Evolutionary conservation across 768 basidiomycete genomes (phyloP).

Genomic region (Panaeolus cyanescens): DNA sequence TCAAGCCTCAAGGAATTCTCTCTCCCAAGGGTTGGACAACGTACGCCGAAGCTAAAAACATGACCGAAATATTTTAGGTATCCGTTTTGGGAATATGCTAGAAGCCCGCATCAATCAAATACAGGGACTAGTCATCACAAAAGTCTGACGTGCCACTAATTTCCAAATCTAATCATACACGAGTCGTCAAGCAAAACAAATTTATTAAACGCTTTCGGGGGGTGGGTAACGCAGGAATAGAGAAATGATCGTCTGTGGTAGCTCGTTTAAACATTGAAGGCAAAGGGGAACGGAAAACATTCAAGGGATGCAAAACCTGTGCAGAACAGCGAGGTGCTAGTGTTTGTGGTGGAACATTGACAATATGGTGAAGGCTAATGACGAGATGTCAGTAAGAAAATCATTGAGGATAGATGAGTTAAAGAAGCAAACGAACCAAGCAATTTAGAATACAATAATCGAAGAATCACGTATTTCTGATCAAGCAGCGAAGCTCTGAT

Average conservation of each 20-base stretch:
- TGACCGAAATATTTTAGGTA: no score
- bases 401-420: background rate
- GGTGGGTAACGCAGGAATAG: background rate
- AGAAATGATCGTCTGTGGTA: background rate
- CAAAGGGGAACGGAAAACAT: background rate
- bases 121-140: no score
- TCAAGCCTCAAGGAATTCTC: no score
- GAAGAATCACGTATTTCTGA: background rate
- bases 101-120: background rate
- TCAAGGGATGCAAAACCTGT: background rate
- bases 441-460: no score
- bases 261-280: background rate
- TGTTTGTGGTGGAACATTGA: background rate
- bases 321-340: background rate
- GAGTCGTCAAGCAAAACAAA: background rate
- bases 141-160: no score
- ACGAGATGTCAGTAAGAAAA: background rate
- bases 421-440: background rate
- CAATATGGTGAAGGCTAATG: background rate
- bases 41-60: no score
- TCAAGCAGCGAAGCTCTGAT: background rate
- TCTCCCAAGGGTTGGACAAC: no score
- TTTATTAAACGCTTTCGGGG: background rate
- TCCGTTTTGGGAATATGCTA: no score
- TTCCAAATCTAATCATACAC: background rate